Evolutionary conservation across 108 stramenopile genomes (phyloP), one percentile per base, ranked within the genome.

Genomic region (Nitzschia inconspicua): DNA sequence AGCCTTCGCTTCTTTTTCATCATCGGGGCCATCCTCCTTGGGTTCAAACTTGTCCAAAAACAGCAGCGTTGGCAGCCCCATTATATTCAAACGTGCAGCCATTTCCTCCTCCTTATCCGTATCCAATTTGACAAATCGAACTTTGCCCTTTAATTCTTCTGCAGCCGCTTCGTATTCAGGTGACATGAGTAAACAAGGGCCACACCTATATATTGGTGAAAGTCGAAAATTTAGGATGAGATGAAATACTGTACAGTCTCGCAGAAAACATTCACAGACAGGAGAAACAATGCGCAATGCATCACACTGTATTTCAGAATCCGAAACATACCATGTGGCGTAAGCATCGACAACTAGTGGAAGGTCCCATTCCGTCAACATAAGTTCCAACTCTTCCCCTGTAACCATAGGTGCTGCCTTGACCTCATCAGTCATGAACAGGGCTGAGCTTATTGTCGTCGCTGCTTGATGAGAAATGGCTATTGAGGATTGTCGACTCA

Each of bases 81-180:
- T 86, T 48, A 90, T 90, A 22, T 73, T 75, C 20, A 90, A 68
- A 30, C 84, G 44, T n/a, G 80, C 60, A 3, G 89, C 85, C 89
- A 90, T 90, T 16, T 56, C 41, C 36, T 84, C 85, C 46, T 90
- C 82, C 42, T 83, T 48, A 54, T 90, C 89, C 0, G 89, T 90
- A 55, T 90, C 89, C 5, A 90, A 24, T 57, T 90, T 90, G 54
- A 82, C 89, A 55, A 90, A 90, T 66, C 84, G 65, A n/a, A 86
- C 85, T 50, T 80, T 78, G 4, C 82, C 82, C 34, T 73, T 57
- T 4, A 83, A 65, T 40, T 85, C 79, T 47, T 82, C 41, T 3
- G 89, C 89, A n/a, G 89, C 89, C 11, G 57, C 56, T 77, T 90
- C 89, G 68, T 85, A 90, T 64, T 90, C 85, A n/a, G 89, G 89